Base-by-base conservation (phyloP, 2,329 filamentous ascomycete species). In the Trichoderma sp. region DNA sequence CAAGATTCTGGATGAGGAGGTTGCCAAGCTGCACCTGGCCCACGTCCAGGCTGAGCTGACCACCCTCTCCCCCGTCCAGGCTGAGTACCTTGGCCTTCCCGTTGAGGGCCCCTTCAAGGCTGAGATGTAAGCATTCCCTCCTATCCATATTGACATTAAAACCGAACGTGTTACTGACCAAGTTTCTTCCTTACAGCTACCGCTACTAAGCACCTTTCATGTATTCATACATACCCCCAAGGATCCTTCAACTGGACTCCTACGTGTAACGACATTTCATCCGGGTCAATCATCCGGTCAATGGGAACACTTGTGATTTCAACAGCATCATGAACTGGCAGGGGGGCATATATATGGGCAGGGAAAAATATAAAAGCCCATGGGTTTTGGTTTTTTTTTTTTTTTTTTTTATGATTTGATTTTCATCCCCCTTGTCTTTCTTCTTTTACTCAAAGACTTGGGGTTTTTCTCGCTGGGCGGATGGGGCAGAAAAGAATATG, bases 1-100 rank as follows among this genome's bases (percentile, higher is more conserved):
- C 85, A 99, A 99, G 94, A 94, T 97, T 81, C 91, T 99, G 76
- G 96, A 99, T 80, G 96, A 99, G 91, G 94, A 98, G 87, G 96
- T 99, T 81, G 96, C 96, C 82, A 90, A 92, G 82, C 93, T 98
- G 77, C 96, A 99, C 87, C 88, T 98, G 78, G 90, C 87, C 76
- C 96, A 98, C 88, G 92, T 94, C 88, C 97, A 97, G 86, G 96
- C 89, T 81, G 94, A 98, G 90, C 90, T 99, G 81, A 93, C 92
- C 83, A 91, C 90, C 84, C 91, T 99, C 82, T 93, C 90, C 81
- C 80, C 88, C 73, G 92, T 92, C 79, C 96, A 99, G 89, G 92
- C 94, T 78, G 96, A 98, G 81, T 99, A 99, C 88, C 92, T 98
- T 82, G 90, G 94, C 79, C 88, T 99, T 77, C 88, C 91, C 73